Base-by-base conservation (phyloP, 768 basidiomycete genomes). In the Leccinum subgranulosum region DNA sequence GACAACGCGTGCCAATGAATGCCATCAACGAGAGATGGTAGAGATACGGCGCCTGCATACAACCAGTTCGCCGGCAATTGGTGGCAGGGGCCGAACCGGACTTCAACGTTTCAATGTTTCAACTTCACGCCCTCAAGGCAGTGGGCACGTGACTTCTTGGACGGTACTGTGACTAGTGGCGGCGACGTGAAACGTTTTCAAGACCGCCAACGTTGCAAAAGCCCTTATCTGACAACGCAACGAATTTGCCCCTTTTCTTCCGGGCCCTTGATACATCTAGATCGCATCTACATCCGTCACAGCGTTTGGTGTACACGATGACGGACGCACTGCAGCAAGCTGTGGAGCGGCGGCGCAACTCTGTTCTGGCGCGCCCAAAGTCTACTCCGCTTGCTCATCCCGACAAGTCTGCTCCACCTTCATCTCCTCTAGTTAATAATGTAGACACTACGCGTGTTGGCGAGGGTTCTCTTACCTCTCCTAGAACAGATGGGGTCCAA, bases 341-440 rank as follows among this genome's bases (percentile, higher is more conserved):
- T 14, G 10, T 19, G 5, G 54, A 19, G 25, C 39, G 39, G 28
- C 46, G 36, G 48, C 21, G 33, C n/a, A 43, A 33, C 28, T 28
- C 51, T 28, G 46, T 33, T 28, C 41, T 23, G 28, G 28, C 49
- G 23, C 57, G 57, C 29, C 41, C 63, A 2, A 56, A 51, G 51
- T 66, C 64, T 17, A 55, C 39, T 28, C 56, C 64, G 14, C 51
- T 45, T 25, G 10, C 51, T 21, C 56, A 49, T 28, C 53, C 53
- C 29, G 49, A 59, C 50, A 61, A 58, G 36, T 55, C 57, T 49
- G 45, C 17, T 23, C 10, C 49, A 12, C 52, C 57, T 5, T 54
- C 67, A 12, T 31, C 53, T 34, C 21, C 55, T 17, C 31, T 48
- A 15, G 21, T 34, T 5, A 39, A 56, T 27, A 43, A 43, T 41